Conservation (phyloP, 1,284 basidiomycete genomes). For the Leccinum holopus region DNA sequence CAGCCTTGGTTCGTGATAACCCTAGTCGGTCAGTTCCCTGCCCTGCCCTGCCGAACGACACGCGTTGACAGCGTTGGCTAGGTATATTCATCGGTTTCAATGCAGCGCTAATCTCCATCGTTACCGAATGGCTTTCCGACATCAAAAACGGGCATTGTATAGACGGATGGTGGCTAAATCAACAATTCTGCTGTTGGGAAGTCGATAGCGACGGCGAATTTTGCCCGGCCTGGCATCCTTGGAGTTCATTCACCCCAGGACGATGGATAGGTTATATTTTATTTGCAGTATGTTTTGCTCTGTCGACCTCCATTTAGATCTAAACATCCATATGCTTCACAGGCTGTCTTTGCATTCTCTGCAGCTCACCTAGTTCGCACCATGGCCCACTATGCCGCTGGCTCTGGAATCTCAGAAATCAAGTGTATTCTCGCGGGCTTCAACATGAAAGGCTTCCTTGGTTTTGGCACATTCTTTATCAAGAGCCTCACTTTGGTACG, state of each 20-base stretch:
- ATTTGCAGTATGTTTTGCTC: conserved; percentile 81
- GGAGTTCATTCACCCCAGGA: conserved; percentile 77
- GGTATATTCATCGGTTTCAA: conserved; percentile 91
- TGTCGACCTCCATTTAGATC: conserved; percentile 4
- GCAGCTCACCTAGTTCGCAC: conserved; percentile 87
- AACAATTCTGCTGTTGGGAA: conserved; percentile 98
- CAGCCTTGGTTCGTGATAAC: conserved; percentile 81
- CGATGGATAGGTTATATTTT: conserved; percentile 86
- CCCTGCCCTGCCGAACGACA: background rate
- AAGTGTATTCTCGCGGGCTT: conserved; percentile 98
- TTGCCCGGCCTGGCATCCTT: conserved; percentile 92
- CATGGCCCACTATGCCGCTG: conserved; percentile 94
- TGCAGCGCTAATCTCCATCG: conserved; percentile 92
- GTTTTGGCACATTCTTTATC: conserved; percentile 85
- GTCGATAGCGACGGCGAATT: conserved; percentile 80
- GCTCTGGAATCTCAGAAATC: conserved; percentile 98
- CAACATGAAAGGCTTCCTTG: conserved; percentile 93
- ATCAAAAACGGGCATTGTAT: conserved; percentile 97
- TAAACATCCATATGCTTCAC: conserved; percentile 5
- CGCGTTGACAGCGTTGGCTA: conserved; percentile 34
- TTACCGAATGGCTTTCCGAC: conserved; percentile 98
- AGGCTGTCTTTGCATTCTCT: conserved; percentile 79
- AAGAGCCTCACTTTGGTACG: conserved; percentile 89
- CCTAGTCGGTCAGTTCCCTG: conserved; percentile 71
- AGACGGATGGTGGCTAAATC: conserved; percentile 98